Conservation (phyloP, 2,329 filamentous ascomycete species). For the Microsporum ferrugineum region DNA sequence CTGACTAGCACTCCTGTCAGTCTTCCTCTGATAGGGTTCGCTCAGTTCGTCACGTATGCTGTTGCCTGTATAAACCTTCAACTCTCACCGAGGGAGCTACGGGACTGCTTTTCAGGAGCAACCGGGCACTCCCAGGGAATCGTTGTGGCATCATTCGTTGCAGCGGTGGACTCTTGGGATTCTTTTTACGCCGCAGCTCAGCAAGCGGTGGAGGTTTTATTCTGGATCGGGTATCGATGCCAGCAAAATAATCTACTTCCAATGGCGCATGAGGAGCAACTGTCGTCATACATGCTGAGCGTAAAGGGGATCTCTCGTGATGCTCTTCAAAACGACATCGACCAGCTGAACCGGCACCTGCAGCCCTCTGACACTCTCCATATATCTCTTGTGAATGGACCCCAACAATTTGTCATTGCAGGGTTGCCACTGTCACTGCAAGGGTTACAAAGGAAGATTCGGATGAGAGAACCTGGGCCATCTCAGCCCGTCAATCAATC, state of each 20-base stretch:
- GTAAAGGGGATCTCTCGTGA: not conserved
- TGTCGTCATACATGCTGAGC: constrained; percentile 73
- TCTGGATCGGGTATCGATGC: constrained; percentile 96
- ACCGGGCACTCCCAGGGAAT: constrained; percentile 97
- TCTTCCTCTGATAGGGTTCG: constrained; percentile 87
- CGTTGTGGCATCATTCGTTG: constrained; percentile 81
- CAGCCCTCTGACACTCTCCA: constrained; percentile 64
- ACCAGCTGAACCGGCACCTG: constrained; percentile 70
- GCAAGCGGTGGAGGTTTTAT: constrained; percentile 79
- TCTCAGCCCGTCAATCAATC: constrained; percentile 81
- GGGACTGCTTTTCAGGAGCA: constrained; percentile 51
- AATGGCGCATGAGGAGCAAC: not conserved
- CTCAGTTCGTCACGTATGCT: constrained; percentile 62
- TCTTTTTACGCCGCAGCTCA: constrained; percentile 70
- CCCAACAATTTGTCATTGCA: constrained; percentile 91
- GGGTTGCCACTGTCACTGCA: constrained; percentile 93
- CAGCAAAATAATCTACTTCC: constrained; percentile 48
- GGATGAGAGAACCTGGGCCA: constrained; percentile 59
- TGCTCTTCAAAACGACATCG: not conserved
- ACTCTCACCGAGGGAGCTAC: not conserved
- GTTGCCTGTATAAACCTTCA: not conserved
- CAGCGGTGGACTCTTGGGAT: constrained; percentile 85
- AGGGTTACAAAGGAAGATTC: constrained; percentile 46
- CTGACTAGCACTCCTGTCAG: constrained; percentile 90
- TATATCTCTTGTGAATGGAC: constrained; percentile 93